phyloP scores from a whole-genome alignment of 176 grass and related monocot genomes.

The Carex scoparia region DNA sequence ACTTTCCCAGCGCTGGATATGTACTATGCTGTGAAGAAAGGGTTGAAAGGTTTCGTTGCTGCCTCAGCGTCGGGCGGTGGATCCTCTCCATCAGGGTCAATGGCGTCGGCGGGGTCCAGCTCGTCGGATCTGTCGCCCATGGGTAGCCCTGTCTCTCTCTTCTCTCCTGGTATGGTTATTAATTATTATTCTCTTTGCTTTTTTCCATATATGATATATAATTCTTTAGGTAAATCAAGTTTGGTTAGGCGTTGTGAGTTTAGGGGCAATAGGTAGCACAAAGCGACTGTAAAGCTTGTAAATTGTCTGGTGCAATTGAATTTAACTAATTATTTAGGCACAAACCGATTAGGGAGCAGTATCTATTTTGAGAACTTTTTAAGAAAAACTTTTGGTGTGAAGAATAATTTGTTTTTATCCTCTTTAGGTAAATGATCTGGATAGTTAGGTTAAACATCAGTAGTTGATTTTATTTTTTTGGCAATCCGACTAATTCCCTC shows the following conservation, averaged over 20 bases:
- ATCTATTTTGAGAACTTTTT: not conserved
- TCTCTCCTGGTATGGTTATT: slow-evolving; percentile 39
- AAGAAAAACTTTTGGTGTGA: not conserved
- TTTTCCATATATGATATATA: not conserved
- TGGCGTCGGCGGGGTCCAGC: slow-evolving; percentile 10
- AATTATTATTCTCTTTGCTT: not conserved
- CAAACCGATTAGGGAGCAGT: not conserved
- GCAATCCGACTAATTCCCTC: not conserved
- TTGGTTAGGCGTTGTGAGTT: not conserved
- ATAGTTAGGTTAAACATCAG: not conserved
- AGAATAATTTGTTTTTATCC: not conserved
- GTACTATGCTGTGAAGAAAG: slow-evolving; percentile 49
- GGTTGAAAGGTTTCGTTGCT: not conserved
- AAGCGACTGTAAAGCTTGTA: not conserved
- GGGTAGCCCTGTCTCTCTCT: slow-evolving; percentile 58
- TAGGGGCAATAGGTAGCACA: not conserved
- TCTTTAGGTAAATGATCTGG: slow-evolving; percentile 7
- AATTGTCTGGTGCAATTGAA: not conserved
- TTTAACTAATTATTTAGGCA: not conserved
- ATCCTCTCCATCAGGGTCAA: not conserved
- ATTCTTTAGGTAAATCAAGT: not conserved
- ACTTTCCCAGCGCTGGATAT: slow-evolving; percentile 62
- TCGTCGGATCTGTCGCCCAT: slow-evolving; percentile 53
- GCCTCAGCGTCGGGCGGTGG: not conserved
- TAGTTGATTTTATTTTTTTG: not conserved